Evolutionary conservation across 164 flowering plant genomes (phyloP).

Genomic region (Dillenia turbinata): DNA sequence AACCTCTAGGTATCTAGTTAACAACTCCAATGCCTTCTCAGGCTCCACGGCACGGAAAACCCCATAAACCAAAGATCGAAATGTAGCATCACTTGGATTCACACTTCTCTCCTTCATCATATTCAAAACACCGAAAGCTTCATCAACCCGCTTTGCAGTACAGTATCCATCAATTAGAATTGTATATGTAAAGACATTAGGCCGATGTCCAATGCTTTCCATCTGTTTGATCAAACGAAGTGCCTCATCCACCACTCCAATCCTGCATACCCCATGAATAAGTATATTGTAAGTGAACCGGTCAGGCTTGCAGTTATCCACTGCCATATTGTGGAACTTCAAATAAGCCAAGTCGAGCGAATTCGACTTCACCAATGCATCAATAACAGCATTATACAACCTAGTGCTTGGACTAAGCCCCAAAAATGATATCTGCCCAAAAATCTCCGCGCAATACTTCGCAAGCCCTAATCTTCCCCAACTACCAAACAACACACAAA

Average conservation of each 20-base stretch:
- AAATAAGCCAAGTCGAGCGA: conserved; percentile 86
- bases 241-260: conserved; percentile 88
- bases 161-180: conserved; percentile 80
- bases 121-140: conserved; percentile 58
- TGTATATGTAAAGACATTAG: conserved; percentile 83
- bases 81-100: conserved; percentile 72
- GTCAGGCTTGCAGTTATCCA: conserved; percentile 77
- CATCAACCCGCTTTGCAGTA: conserved; percentile 65
- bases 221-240: conserved; percentile 79
- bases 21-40: conserved; percentile 44
- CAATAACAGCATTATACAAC: conserved; percentile 83
- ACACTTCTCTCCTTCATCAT: conserved; percentile 64
- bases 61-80: conserved; percentile 83
- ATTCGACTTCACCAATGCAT: conserved; percentile 79
- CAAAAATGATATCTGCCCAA: conserved; percentile 76
- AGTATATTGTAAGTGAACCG: conserved; percentile 87
- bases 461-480: conserved; percentile 96
- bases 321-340: conserved; percentile 85
- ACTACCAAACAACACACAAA: conserved; percentile 72
- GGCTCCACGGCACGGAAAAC: conserved; percentile 51
- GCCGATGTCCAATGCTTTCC: conserved; percentile 48
- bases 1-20: conserved; percentile 35
- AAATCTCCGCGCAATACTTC: conserved; percentile 72
- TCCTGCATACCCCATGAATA: conserved; percentile 84
- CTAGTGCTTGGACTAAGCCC: conserved; percentile 72